Evolutionary conservation across 176 grass and related monocot species (phyloP), one percentile per base, ranked within the genome.

Genomic region (Areca catechu): DNA sequence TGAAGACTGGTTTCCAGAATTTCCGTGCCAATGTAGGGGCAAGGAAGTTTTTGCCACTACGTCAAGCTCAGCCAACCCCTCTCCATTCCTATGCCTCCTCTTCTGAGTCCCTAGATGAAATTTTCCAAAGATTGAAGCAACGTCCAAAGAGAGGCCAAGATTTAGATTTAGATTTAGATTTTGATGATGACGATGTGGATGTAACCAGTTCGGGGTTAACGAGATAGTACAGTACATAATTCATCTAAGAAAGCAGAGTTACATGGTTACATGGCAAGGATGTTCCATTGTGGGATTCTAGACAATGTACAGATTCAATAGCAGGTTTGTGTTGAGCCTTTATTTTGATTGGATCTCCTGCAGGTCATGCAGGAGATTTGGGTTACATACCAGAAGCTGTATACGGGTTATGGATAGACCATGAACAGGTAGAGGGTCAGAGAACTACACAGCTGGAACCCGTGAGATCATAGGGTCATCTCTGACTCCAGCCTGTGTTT

Each of bases 1-100:
- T 98, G 93, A 98, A 89, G 80, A 83, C 19, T 22, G 88, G 88
- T 54, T 85, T 98, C 75, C 93, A 98, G 76, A 98, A 75, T 77
- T 88, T 98, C 66, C 92, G 85, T 74, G 70, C 76, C 17, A 92
- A 80, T 71, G 83, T 98, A 69, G 88, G 82, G 47, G 23, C 75
- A 10, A 92, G 82, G 71, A 98, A 85, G 54, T 98, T 92, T 48
- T 24, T 85, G 63, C 93, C 93, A 21, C 73, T 98, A 58, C 80
- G 34, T 20, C 93, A 85, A 71, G 93, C 81, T 67, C 72, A 77
- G 50, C 88, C 75, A 56, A 78, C 62, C 29, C 48, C 60, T 48
- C 47, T 57, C 19, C 81, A 92, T 47, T 65, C 53, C 1, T 62
- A 48, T 23, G 20, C 4, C 52, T 60, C 81, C 54, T 88, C 83